Evolutionary conservation across 768 basidiomycete species (phyloP).

Genomic region (Pleurotus pulmonarius): DNA sequence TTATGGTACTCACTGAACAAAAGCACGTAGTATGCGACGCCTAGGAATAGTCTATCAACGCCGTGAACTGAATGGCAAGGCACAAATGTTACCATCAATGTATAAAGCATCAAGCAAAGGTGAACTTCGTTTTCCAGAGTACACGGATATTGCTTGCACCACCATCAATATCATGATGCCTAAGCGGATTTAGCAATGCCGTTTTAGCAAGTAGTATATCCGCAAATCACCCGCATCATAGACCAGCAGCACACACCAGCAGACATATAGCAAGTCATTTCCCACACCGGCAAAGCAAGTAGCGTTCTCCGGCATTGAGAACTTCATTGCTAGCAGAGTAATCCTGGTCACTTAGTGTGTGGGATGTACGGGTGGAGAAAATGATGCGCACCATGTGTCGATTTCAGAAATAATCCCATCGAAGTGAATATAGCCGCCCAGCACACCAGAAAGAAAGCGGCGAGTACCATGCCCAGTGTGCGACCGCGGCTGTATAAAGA

Average conservation of each 20-base stretch:
- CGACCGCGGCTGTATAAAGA: neutral
- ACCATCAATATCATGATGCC: slow-evolving; percentile 8
- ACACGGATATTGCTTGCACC: neutral
- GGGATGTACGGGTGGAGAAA: neutral
- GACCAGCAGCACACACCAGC: slow-evolving; percentile 1
- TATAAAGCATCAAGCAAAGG: neutral
- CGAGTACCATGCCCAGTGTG: neutral
- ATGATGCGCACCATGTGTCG: neutral
- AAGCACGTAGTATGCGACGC: slow-evolving; percentile 1
- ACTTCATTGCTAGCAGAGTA: neutral
- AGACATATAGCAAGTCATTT: neutral
- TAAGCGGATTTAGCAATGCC: neutral
- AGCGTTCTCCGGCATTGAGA: neutral
- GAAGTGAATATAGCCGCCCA: neutral
- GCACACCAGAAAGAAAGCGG: neutral
- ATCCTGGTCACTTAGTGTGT: too few species aligned
- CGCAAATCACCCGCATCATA: neutral
- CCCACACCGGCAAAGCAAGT: neutral
- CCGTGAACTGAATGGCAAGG: neutral
- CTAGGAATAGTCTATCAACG: neutral
- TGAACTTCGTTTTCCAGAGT: neutral
- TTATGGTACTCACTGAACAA: neutral
- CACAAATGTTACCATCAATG: neutral
- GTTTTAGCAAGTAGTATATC: neutral
- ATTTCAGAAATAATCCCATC: slow-evolving; percentile 1